Conservation (phyloP, 192 early-diverging fungal species). For the Thamnidium elegans region DNA sequence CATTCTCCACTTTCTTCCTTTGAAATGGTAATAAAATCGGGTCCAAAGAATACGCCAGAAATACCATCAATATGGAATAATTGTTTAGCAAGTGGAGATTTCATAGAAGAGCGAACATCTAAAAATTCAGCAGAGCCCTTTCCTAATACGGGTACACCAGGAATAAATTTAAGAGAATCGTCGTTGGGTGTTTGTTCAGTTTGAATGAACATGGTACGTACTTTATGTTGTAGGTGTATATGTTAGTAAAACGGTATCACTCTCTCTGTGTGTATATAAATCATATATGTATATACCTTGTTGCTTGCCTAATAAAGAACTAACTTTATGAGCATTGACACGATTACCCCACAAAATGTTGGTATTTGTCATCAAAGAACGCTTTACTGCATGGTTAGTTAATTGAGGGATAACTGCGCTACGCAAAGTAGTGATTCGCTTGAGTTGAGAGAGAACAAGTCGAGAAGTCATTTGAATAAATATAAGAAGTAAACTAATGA, state of each 20-base stretch:
- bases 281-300: not conserved
- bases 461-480: slow-evolving; percentile 4
- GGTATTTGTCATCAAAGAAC: slow-evolving; percentile 14
- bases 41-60: slow-evolving; percentile 81
- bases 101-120: slow-evolving; percentile 65
- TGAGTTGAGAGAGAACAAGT: slow-evolving; percentile 3
- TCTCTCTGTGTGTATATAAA: no score
- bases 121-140: slow-evolving; percentile 83
- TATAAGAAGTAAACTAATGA: no score
- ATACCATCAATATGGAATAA: slow-evolving; percentile 97
- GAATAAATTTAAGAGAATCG: slow-evolving; percentile 96
- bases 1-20: slow-evolving; percentile 88
- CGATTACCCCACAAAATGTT: not conserved
- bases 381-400: not conserved
- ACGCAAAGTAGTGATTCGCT: not conserved
- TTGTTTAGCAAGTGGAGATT: slow-evolving; percentile 84
- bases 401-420: slow-evolving; percentile 2
- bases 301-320: slow-evolving; percentile 10
- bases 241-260: no score
- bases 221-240: slow-evolving; percentile 22
- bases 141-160: slow-evolving; percentile 80
- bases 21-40: slow-evolving; percentile 94
- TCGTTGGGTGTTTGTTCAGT: slow-evolving; percentile 91
- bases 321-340: not conserved
- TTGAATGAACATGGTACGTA: slow-evolving; percentile 81